Evolutionary conservation across 2,329 filamentous ascomycete genomes (phyloP).

Genomic region (Colletotrichum nymphaeae): DNA sequence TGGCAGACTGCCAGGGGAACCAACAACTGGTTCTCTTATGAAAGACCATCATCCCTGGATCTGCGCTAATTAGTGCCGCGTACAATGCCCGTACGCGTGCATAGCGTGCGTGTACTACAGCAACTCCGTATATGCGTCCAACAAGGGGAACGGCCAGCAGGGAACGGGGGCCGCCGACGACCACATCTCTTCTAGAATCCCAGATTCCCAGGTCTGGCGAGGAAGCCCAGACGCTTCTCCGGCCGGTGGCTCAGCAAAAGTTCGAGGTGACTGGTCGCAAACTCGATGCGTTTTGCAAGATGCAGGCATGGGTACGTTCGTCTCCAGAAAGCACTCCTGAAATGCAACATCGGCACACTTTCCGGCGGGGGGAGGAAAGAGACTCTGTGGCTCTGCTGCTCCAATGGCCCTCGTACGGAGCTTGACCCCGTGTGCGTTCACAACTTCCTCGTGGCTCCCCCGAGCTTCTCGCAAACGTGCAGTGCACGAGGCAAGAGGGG

Average conservation of each 20-base stretch:
- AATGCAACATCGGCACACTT: constrained; percentile 14
- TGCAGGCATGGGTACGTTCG: background rate
- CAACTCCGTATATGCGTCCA: background rate
- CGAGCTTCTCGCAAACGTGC: background rate
- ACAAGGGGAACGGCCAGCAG: background rate
- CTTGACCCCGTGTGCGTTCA: background rate
- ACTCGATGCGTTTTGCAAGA: constrained; percentile 15
- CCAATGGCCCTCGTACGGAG: background rate
- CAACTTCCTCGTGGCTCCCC: constrained; percentile 4
- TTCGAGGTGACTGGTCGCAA: constrained; percentile 4
- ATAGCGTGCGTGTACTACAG: background rate
- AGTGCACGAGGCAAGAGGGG: background rate
- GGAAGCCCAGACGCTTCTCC: background rate
- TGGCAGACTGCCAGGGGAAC: background rate
- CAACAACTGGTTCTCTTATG: background rate
- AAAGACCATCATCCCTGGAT: constrained; percentile 13
- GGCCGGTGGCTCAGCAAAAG: background rate
- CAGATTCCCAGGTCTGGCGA: background rate
- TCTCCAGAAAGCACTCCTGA: constrained; percentile 21
- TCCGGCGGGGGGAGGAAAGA: background rate
- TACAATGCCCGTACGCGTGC: background rate
- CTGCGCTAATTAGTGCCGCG: constrained; percentile 29
- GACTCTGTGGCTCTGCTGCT: background rate
- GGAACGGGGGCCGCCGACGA: background rate
- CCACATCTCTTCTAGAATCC: constrained; percentile 1